phyloP scores from a whole-genome alignment of 1,284 basidiomycete species.

The Stereum hirsutum region DNA sequence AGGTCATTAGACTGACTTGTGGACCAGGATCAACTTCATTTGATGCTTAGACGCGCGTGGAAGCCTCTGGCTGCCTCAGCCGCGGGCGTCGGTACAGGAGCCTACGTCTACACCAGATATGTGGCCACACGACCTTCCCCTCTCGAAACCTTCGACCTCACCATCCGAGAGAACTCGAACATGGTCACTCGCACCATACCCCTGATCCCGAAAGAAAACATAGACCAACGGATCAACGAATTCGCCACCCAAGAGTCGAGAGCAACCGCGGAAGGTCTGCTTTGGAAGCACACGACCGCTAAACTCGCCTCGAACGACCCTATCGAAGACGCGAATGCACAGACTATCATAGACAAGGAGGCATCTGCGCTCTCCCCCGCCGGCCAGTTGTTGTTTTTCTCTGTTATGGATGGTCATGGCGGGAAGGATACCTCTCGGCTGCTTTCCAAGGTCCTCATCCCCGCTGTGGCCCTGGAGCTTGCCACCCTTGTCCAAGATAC shows the following conservation, averaged over 20 bases:
- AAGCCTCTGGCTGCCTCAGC: conserved; percentile 45
- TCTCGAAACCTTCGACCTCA: conserved; percentile 41
- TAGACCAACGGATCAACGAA: conserved; percentile 52
- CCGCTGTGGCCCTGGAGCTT: conserved; percentile 79
- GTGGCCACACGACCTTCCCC: conserved; percentile 19
- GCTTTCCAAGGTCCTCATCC: conserved; percentile 81
- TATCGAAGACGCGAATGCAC: conserved; percentile 81
- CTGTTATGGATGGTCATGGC: conserved; percentile 91
- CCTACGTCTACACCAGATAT: conserved; percentile 38
- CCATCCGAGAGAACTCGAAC: conserved; percentile 42
- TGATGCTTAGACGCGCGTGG: conserved; percentile 59
- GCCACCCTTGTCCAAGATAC: conserved; percentile 36
- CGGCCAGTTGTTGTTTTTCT: conserved; percentile 76
- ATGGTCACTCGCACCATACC: conserved; percentile 44
- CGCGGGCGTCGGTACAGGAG: conserved; percentile 36
- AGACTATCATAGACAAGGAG: conserved; percentile 62
- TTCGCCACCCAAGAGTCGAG: conserved; percentile 39
- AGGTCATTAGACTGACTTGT: no score
- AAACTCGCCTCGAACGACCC: conserved; percentile 80
- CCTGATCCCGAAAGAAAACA: conserved; percentile 44
- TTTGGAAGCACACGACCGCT: conserved; percentile 73
- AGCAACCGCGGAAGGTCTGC: conserved; percentile 38
- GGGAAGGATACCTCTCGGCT: conserved; percentile 81
- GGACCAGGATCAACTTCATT: not conserved
- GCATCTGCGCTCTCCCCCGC: conserved; percentile 41